Evolutionary conservation across 192 early-diverging fungal genomes (phyloP).

Genomic region (Backusella luteola): DNA sequence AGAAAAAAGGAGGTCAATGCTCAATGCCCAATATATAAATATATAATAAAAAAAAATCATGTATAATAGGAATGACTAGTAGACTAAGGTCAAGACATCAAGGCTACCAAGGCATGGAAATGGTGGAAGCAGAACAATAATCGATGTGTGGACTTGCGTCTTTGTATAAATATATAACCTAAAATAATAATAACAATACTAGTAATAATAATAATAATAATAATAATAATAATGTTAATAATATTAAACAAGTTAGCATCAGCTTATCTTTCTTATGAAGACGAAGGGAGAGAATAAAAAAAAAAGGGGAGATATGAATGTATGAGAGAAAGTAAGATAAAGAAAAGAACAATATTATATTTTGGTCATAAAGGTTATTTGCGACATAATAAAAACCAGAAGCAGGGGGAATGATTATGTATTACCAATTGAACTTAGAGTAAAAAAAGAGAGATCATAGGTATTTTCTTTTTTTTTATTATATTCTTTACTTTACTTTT

Average conservation of each 20-base stretch:
- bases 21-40: neutral
- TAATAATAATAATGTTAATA: neutral
- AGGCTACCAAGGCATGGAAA: constrained; percentile 29
- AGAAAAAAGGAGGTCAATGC: neutral
- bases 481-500: neutral
- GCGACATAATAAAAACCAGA: neutral
- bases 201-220: neutral
- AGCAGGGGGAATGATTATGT: neutral
- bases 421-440: constrained; percentile 7
- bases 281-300: neutral
- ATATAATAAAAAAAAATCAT: neutral
- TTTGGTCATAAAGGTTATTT: neutral
- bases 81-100: constrained; percentile 4
- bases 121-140: constrained; percentile 14
- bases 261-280: neutral
- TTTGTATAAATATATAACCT: constrained; percentile 9
- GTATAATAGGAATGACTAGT: neutral
- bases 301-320: neutral
- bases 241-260: neutral
- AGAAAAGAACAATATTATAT: neutral
- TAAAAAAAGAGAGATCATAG: neutral
- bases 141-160: neutral
- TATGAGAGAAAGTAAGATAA: neutral
- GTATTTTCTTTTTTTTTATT: neutral
- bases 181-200: neutral